Evolutionary conservation across 371 early-diverging fungal species (phyloP), one percentile per base, ranked within the genome.

Genomic region (Rhizomucor pusillus): DNA sequence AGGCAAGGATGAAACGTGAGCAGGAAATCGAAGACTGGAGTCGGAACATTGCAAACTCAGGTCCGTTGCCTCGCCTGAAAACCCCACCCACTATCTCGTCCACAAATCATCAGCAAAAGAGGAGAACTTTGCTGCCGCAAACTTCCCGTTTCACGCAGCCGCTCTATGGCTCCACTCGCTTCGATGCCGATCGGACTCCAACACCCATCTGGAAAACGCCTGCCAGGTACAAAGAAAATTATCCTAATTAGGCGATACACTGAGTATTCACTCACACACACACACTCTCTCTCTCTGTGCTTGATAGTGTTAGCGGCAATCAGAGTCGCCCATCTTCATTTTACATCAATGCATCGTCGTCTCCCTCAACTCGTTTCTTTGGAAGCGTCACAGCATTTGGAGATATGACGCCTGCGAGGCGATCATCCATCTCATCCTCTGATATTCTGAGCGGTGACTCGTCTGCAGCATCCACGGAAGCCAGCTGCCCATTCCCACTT

Each of bases 1-100:
- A 80, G 39, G 81, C 79, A 11, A 66, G 81, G 29, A 79, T 80
- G 70, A 66, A 76, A 45, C 77, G 84, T 33, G 66, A 74, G 23
- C 73, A 65, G 37, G 79, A 80, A 52, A 84, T 86, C 35, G 87
- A 86, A 52, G 67, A 70, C 36, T 86, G 87, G 85, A 71, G 77
- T 48, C 65, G 73, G 1, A 78, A 75, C 36, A 79, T 79, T 47
- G 62, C 71, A 25, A 56, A 59, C 34, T 29, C 50, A 14, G 63
- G 54, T 12, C 82, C 79, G 7, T 7, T 29, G 29, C 29, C 29
- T 3, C 23, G 47, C 66, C 13, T 49, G 62, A 7, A 67, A 55
- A 43, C 43, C 53, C 11, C 18, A 29, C 16, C 29, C 43, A 24
- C 14, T 9, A 13, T 12, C 45, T 3, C 44, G 46, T 34, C 14